Percentiles rank a stretch among this genome's conserved stretches.
These are phyloP conservation scores for Triticum aestivum DNA, from an alignment of 176 grass and related monocot species.

Conservation along the genomic window DNA sequence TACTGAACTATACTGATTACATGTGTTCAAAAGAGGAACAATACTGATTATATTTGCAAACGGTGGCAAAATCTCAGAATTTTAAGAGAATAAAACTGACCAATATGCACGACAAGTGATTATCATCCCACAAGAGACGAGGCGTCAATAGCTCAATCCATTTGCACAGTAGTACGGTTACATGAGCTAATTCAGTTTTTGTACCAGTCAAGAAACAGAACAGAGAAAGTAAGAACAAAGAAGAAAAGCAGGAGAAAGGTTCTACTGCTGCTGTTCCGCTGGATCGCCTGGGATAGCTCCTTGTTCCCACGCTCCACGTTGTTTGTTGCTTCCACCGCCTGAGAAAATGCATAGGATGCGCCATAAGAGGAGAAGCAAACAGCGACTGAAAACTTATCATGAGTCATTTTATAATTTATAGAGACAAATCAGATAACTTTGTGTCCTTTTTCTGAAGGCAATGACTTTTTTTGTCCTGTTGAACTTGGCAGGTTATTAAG, in stretches of 20 bases:
- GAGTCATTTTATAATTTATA: neutral
- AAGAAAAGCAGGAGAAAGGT: slow-evolving; percentile 98
- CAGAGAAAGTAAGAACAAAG: slow-evolving; percentile 87
- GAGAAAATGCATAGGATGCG: slow-evolving; percentile 12
- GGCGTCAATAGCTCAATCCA: neutral
- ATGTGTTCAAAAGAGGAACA: too few species aligned
- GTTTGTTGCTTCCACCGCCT: slow-evolving; percentile 96
- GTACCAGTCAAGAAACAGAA: slow-evolving; percentile 96
- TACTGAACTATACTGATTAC: neutral
- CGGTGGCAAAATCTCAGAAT: neutral
- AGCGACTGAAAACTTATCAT: neutral
- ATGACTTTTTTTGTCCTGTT: neutral
- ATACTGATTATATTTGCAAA: neutral
- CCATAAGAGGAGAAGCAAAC: neutral
- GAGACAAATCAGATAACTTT: neutral
- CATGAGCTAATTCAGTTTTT: slow-evolving; percentile 35
- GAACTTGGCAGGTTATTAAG: neutral
- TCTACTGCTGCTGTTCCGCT: slow-evolving; percentile 88
- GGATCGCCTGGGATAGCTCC: slow-evolving; percentile 82
- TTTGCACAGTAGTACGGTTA: neutral
- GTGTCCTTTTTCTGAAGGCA: neutral
- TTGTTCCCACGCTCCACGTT: slow-evolving; percentile 90
- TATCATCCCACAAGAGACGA: neutral
- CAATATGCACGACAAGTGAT: neutral
- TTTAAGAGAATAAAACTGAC: neutral